Percentiles rank a stretch among this genome's conserved stretches.
Conservation (phyloP, 352 stramenopile genomes). For the Phytophthora fragariaefolia region DNA sequence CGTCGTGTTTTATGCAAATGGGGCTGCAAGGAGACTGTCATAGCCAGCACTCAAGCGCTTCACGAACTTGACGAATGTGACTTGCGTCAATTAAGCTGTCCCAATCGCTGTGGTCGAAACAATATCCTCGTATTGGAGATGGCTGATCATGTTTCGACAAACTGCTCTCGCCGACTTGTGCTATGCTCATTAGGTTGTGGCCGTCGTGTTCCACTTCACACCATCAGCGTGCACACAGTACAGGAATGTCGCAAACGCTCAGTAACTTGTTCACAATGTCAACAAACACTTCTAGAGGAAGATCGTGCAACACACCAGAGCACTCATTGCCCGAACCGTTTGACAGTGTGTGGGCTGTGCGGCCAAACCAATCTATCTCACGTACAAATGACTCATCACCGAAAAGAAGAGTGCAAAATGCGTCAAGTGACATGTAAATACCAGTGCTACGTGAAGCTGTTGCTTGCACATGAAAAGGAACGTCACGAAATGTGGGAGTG, state of each 20-base stretch:
- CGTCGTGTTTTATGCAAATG: constrained; percentile 67
- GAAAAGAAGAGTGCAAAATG: constrained; percentile 61
- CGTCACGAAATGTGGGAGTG: constrained; percentile 73
- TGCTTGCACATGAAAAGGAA: constrained; percentile 65
- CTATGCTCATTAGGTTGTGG: constrained; percentile 58
- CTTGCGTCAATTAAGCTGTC: constrained; percentile 51
- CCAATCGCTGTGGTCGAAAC: constrained; percentile 55
- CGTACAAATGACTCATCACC: constrained; percentile 46
- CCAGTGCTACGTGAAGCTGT: constrained; percentile 51
- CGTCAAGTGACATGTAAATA: constrained; percentile 59
- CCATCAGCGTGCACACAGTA: constrained; percentile 39
- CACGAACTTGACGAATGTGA: constrained; percentile 70
- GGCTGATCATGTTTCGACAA: constrained; percentile 43
- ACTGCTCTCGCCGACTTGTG: constrained; percentile 45
- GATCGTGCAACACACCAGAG: constrained; percentile 43
- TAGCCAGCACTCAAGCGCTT: constrained; percentile 43
- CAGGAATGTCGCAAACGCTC: constrained; percentile 55
- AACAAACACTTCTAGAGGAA: constrained; percentile 41
- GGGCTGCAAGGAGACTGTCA: constrained; percentile 58
- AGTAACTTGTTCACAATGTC: constrained; percentile 48
- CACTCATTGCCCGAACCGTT: constrained; percentile 46
- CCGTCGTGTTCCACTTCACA: constrained; percentile 56
- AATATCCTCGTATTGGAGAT: constrained; percentile 44
- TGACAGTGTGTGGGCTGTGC: constrained; percentile 63
- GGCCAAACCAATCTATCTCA: constrained; percentile 49